Evolutionary conservation across 208 protist species (phyloP).

Genomic region (Trypanosomatidae sp.): DNA sequence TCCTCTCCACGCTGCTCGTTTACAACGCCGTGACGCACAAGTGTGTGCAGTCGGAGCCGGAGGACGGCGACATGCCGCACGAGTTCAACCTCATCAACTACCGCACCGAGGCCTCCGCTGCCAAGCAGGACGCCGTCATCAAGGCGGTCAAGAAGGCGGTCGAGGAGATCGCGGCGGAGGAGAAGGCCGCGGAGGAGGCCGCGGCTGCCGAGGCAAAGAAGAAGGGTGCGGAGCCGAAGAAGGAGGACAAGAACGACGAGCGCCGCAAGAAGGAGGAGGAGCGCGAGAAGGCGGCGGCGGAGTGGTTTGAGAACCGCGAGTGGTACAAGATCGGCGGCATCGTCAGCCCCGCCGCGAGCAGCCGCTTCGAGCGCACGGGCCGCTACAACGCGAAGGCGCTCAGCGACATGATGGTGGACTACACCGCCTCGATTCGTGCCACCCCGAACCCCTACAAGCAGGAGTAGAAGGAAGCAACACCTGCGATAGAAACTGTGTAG

Average conservation of each 20-base stretch:
- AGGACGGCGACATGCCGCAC: constrained; percentile 9
- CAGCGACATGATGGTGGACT: constrained; percentile 42
- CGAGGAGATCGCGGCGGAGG: constrained; percentile 16
- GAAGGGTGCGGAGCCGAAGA: constrained; percentile 3
- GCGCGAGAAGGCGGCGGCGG: constrained; percentile 18
- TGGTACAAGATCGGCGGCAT: constrained; percentile 32
- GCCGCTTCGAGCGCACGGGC: constrained; percentile 31
- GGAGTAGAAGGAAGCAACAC: no score
- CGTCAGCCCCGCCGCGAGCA: constrained; percentile 14
- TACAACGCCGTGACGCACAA: constrained; percentile 30
- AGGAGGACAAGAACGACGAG: no score
- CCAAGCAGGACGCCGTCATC: constrained; percentile 13
- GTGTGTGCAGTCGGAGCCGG: constrained; percentile 26
- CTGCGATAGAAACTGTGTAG: no score
- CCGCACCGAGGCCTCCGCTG: constrained; percentile 17
- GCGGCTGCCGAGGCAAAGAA: background rate
- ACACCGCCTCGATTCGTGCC: constrained; percentile 23
- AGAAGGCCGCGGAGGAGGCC: constrained; percentile 10
- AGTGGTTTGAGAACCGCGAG: constrained; percentile 33
- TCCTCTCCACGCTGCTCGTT: constrained; percentile 37
- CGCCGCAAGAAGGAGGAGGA: no score
- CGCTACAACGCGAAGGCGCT: constrained; percentile 44
- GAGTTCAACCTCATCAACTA: constrained; percentile 37
- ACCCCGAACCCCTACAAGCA: background rate
- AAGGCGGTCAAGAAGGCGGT: constrained; percentile 2